These are phyloP conservation scores for Neurospora sp. DNA, from an alignment of 495 filamentous ascomycete genomes.

Conservation along the genomic window DNA sequence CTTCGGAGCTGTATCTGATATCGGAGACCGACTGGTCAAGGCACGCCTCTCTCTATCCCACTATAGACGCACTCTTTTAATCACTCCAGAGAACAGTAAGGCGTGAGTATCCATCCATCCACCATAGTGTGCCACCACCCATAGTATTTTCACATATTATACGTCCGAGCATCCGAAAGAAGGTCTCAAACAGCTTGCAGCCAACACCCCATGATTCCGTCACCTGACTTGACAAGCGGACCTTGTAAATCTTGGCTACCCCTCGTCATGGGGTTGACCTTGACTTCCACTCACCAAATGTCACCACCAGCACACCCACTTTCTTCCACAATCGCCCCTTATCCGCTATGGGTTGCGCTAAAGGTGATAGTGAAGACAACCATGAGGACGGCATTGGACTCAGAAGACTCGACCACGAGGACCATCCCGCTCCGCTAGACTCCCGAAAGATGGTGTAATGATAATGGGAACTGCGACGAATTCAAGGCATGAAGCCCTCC, in stretches of 20 bases:
- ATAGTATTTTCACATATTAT: not conserved
- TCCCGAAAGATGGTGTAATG: not conserved
- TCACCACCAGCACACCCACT: not conserved
- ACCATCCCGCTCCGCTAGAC: not conserved
- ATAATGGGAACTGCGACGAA: not conserved
- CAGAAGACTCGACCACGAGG: not conserved
- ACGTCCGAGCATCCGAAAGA: not conserved
- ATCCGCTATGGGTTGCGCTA: not conserved
- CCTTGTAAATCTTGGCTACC: not conserved
- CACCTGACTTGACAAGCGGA: conserved; percentile 1
- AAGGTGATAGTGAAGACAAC: not conserved
- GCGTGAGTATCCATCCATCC: not conserved
- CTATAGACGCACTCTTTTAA: not conserved
- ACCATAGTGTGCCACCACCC: not conserved
- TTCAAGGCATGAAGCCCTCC: not conserved
- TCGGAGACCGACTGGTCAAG: not conserved
- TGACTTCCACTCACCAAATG: not conserved
- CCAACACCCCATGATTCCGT: not conserved
- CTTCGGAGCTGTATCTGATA: not conserved
- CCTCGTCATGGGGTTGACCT: conserved; percentile 1
- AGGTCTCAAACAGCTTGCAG: not conserved
- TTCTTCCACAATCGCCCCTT: not conserved
- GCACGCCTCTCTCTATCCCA: not conserved
- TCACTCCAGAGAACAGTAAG: not conserved
- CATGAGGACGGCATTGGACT: not conserved